phyloP scores from a whole-genome alignment of 2,329 filamentous ascomycete genomes.

The Truncatella angustata region DNA sequence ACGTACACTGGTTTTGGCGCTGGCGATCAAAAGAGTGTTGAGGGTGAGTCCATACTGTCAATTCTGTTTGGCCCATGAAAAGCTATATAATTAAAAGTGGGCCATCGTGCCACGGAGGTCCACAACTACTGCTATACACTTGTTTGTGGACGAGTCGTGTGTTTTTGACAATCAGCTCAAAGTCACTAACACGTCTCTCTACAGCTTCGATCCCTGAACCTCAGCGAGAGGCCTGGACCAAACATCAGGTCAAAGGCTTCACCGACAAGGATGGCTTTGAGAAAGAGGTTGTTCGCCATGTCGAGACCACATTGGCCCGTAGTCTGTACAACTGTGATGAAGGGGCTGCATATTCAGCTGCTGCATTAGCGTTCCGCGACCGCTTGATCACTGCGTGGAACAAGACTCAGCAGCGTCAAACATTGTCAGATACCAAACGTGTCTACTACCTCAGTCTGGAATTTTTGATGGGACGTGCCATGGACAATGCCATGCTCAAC shows the following conservation, averaged over 20 bases:
- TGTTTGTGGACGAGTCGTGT: no score
- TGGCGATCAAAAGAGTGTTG: constrained; percentile 87
- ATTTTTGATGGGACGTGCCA: constrained; percentile 92
- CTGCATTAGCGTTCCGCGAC: constrained; percentile 88
- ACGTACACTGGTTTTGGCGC: constrained; percentile 94
- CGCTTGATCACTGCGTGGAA: constrained; percentile 95
- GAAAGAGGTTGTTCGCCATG: constrained; percentile 84
- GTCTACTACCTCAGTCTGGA: constrained; percentile 97
- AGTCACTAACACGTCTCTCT: constrained; percentile 12
- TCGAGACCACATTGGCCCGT: constrained; percentile 93
- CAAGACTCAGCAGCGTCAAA: constrained; percentile 95
- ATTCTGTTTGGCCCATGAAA: no score
- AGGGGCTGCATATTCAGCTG: constrained; percentile 85
- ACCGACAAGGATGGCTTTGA: constrained; percentile 79
- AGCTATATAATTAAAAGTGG: neutral
- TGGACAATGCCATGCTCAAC: constrained; percentile 99
- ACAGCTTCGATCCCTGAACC: constrained; percentile 79
- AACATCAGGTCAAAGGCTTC: constrained; percentile 65
- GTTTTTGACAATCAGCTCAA: no score
- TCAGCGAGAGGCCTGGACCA: constrained; percentile 77
- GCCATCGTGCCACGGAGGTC: neutral
- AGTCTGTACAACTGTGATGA: constrained; percentile 99
- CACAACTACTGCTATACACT: no score
- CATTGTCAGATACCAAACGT: constrained; percentile 84
- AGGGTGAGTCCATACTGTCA: no score